A percentile compares a stretch with the other conserved stretches of the same genome.
Conservation (phyloP, 2,329 filamentous ascomycete species). For the Fusarium goolgardi region DNA sequence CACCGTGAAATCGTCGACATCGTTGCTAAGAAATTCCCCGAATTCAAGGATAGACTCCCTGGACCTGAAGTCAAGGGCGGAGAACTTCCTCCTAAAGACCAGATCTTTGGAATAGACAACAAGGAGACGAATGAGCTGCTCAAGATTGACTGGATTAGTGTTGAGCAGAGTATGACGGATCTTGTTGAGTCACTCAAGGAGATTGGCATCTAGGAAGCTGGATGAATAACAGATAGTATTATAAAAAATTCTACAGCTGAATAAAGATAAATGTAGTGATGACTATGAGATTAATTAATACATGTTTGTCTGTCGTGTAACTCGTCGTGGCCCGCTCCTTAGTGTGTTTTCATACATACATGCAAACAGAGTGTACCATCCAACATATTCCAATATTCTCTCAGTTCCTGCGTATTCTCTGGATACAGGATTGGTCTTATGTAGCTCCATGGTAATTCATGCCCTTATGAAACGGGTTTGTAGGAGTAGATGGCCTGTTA, state of each 20-base stretch:
- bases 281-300: background rate
- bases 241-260: constrained; percentile 9
- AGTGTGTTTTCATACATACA: constrained; percentile 12
- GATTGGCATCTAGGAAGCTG: constrained; percentile 47
- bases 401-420: background rate
- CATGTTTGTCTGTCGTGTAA: constrained; percentile 19
- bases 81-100: constrained; percentile 53
- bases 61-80: constrained; percentile 58
- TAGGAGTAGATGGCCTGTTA: constrained; percentile 28
- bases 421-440: background rate
- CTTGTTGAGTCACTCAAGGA: constrained; percentile 71
- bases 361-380: constrained; percentile 5
- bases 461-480: constrained; percentile 17
- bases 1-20: constrained; percentile 59
- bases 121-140: constrained; percentile 68
- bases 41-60: constrained; percentile 61
- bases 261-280: background rate
- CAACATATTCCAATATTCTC: background rate
- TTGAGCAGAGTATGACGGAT: constrained; percentile 73
- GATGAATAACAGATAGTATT: background rate
- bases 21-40: constrained; percentile 62
- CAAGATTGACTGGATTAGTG: constrained; percentile 69
- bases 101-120: constrained; percentile 68
- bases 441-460: background rate
- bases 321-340: constrained; percentile 6